These are phyloP conservation scores for Gnaphalium uliginosum DNA, from an alignment of 129 eudicot species.

Conservation along the genomic window DNA sequence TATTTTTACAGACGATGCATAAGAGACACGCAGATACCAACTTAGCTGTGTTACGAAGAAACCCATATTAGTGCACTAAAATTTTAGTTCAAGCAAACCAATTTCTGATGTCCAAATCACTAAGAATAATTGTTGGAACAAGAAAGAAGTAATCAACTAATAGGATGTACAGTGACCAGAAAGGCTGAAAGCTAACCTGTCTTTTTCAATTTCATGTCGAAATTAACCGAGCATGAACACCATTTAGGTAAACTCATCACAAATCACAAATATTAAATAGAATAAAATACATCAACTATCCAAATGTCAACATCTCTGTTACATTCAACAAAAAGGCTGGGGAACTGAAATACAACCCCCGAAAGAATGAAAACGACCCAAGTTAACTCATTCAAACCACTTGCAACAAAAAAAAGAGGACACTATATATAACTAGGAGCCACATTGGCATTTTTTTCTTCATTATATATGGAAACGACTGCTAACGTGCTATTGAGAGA, in stretches of 20 bases:
- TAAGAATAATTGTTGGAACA: no score
- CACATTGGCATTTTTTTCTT: conserved; percentile 26
- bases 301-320: conserved; percentile 5
- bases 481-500: conserved; percentile 11
- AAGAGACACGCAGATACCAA: no score
- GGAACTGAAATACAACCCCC: conserved; percentile 10
- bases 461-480: conserved; percentile 41
- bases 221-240: neutral
- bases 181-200: no score
- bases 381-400: neutral
- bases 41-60: no score
- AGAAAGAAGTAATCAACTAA: no score
- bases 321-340: conserved; percentile 10
- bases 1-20: no score
- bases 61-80: no score
- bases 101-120: no score
- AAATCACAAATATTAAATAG: neutral
- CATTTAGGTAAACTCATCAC: neutral
- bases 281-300: neutral
- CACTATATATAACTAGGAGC: conserved; percentile 33
- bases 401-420: neutral
- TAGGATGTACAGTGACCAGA: neutral
- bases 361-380: conserved; percentile 3
- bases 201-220: neutral
- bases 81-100: no score